Conservation (phyloP, 75 land plant species). For the Selaginella moellendorffii region DNA sequence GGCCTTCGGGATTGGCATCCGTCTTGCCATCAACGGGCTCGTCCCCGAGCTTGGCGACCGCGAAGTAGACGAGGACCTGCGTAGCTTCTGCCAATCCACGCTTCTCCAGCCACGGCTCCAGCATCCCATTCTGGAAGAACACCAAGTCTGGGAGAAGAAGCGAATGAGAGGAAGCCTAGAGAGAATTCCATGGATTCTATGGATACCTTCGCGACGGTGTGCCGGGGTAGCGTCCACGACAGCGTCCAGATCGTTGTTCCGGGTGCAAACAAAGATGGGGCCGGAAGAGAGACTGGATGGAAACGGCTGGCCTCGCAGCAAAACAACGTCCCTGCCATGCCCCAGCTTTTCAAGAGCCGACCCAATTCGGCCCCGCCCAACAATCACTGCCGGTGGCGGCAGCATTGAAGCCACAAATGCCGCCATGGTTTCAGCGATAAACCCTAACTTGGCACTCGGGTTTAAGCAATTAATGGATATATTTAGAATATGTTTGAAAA, state of each 20-base stretch:
- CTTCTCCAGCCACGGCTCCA: conserved; percentile 83
- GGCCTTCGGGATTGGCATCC: conserved; percentile 91
- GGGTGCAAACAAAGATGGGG: conserved; percentile 86
- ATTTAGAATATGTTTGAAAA: too few relatives aligned
- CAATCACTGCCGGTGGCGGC: conserved; percentile 83
- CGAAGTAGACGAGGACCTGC: conserved; percentile 93
- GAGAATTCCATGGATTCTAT: too few relatives aligned
- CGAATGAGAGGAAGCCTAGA: too few relatives aligned
- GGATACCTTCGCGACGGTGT: conserved; percentile 63
- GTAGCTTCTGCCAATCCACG: conserved; percentile 52
- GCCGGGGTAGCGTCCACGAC: conserved; percentile 75
- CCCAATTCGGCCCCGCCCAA: conserved; percentile 93
- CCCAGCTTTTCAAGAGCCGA: conserved; percentile 64
- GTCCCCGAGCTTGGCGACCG: conserved; percentile 89
- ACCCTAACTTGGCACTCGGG: too few relatives aligned
- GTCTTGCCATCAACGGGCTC: conserved; percentile 88
- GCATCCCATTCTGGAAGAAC: conserved; percentile 99
- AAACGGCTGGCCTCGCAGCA: conserved; percentile 56
- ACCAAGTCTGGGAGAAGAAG: conserved; percentile 99
- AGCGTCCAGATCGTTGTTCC: conserved; percentile 78
- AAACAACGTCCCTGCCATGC: conserved; percentile 45
- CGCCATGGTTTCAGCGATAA: too few relatives aligned
- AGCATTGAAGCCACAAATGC: too few relatives aligned
- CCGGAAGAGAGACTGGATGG: conserved; percentile 51
- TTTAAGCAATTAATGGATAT: too few relatives aligned